phyloP scores from a whole-genome alignment of 495 filamentous ascomycete species.

The Penicillium fimorum region DNA sequence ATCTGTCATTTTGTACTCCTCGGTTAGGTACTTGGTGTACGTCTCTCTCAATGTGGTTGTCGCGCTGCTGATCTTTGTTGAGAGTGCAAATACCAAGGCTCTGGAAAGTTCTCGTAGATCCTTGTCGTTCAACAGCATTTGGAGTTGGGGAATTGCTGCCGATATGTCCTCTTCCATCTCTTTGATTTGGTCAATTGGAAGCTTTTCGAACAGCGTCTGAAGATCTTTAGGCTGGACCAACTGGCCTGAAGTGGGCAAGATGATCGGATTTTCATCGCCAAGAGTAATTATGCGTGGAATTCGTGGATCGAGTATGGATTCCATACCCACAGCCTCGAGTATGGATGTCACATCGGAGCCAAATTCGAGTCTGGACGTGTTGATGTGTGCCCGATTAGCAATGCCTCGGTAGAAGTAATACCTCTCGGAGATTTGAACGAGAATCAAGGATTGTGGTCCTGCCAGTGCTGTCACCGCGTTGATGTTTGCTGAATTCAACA shows the following conservation, averaged over 20 bases:
- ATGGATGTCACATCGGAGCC: neutral
- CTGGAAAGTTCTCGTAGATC: neutral
- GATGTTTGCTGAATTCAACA: conserved; percentile 3
- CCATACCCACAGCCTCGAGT: neutral
- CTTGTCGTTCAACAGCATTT: neutral
- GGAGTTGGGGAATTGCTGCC: neutral
- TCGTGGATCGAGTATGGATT: neutral
- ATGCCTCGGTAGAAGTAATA: conserved; percentile 5
- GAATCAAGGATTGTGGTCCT: conserved; percentile 1
- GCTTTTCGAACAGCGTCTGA: neutral
- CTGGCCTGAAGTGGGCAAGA: neutral
- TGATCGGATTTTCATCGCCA: neutral
- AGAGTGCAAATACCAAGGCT: neutral
- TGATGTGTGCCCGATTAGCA: neutral
- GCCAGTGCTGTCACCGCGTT: neutral
- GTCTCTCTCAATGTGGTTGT: neutral
- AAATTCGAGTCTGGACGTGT: neutral
- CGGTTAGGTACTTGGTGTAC: neutral
- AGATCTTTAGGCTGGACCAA: neutral
- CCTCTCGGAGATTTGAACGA: neutral
- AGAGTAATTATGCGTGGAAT: neutral
- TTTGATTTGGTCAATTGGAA: neutral
- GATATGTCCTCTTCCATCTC: neutral
- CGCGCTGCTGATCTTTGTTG: neutral
- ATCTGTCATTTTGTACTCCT: neutral